Conservation (phyloP, 2,329 filamentous ascomycete genomes). For the Pseudogymnoascus sp. region DNA sequence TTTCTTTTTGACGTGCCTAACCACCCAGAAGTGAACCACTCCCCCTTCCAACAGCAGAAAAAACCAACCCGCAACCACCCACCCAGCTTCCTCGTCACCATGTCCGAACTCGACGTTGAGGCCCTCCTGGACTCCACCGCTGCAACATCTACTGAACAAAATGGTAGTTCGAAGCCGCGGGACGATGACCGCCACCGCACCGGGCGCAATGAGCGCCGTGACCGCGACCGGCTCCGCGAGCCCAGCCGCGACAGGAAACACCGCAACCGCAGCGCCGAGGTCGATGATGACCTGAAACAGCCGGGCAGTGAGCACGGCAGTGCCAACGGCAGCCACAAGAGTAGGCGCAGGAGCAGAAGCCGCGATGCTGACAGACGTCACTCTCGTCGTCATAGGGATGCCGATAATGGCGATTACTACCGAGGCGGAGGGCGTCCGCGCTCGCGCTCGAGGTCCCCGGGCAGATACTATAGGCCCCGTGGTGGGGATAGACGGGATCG, state of each 20-base stretch:
- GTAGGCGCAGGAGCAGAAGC: conserved; percentile 72
- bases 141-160: conserved; percentile 39
- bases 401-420: conserved; percentile 62
- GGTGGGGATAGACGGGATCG: conserved; percentile 42
- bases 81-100: conserved; percentile 32
- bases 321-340: conserved; percentile 62
- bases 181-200: conserved; percentile 51
- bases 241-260: conserved; percentile 48
- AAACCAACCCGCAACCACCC: conserved; percentile 6
- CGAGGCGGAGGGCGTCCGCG: conserved; percentile 56
- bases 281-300: conserved; percentile 51
- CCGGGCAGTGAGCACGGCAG: conserved; percentile 69
- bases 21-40: conserved; percentile 6
- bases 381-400: conserved; percentile 62
- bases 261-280: conserved; percentile 43
- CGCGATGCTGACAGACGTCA: conserved; percentile 68
- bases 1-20: conserved; percentile 5
- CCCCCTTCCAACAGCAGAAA: conserved; percentile 14
- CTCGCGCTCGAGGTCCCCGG: conserved; percentile 65
- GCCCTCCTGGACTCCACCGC: conserved; percentile 82
- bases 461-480: conserved; percentile 46
- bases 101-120: conserved; percentile 76
- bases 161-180: conserved; percentile 37
- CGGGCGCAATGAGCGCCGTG: conserved; percentile 44
- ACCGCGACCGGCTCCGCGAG: conserved; percentile 49